Percentiles rank a stretch among this genome's conserved stretches.
Conservation (phyloP, 1,284 basidiomycete genomes). For the Leucoagaricus sp. region DNA sequence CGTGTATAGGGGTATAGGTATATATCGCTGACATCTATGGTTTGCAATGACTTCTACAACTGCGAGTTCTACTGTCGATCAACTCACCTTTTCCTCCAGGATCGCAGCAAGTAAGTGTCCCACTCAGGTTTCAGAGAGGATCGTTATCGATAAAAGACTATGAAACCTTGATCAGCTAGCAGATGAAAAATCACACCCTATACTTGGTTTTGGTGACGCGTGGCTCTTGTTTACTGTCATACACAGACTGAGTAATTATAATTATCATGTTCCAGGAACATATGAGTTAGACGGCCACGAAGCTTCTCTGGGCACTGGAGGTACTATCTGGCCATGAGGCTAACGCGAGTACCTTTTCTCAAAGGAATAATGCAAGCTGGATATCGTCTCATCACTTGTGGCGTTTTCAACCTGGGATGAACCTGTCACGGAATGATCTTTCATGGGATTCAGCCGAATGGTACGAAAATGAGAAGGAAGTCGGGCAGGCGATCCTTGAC, state of each 20-base stretch:
- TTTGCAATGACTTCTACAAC: not conserved
- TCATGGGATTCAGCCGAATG: constrained; percentile 57
- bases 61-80: not conserved
- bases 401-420: constrained; percentile 31
- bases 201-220: constrained; percentile 61
- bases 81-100: not conserved
- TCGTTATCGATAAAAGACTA: constrained; percentile 5
- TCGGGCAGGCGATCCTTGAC: constrained; percentile 60
- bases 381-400: constrained; percentile 60
- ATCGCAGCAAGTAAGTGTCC: not conserved
- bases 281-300: constrained; percentile 65
- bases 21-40: too few species aligned
- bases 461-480: constrained; percentile 72
- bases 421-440: constrained; percentile 17
- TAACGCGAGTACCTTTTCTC: constrained; percentile 4
- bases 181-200: constrained; percentile 64
- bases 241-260: not conserved
- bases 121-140: too few species aligned
- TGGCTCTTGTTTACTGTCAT: not conserved
- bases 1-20: too few species aligned
- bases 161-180: constrained; percentile 42
- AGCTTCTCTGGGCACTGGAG: constrained; percentile 66
- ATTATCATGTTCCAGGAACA: constrained; percentile 41
- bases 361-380: constrained; percentile 44
- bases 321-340: constrained; percentile 30